phyloP scores from a whole-genome alignment of 179 eudicot species.

The Heliamphora pulchella region DNA sequence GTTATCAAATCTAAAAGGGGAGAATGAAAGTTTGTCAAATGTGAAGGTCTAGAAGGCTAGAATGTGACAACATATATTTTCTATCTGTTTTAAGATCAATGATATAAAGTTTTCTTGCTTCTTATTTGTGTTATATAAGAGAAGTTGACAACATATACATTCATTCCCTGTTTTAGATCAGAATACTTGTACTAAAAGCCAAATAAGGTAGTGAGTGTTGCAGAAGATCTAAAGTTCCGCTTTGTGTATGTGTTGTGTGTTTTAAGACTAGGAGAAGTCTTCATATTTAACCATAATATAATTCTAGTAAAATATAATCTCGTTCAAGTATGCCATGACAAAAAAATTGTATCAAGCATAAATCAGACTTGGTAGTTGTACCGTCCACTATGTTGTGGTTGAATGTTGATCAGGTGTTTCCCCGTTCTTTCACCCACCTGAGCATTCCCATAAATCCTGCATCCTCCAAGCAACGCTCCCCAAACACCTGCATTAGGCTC shows the following conservation, averaged over 20 bases:
- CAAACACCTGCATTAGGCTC: constrained; percentile 34
- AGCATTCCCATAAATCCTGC: constrained; percentile 28
- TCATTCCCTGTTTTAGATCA: background rate
- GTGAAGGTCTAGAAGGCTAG: background rate
- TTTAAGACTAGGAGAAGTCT: background rate
- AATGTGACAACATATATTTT: no score
- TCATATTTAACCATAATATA: background rate
- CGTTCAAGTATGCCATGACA: background rate
- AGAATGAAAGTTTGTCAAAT: constrained; percentile 2
- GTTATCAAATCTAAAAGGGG: background rate
- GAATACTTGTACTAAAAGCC: background rate
- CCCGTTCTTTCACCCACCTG: constrained; percentile 29
- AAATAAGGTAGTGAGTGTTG: background rate
- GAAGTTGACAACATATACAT: background rate
- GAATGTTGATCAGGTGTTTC: constrained; percentile 26
- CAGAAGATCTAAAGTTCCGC: background rate
- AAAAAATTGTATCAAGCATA: background rate
- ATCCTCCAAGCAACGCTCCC: constrained; percentile 42
- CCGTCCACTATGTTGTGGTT: constrained; percentile 36
- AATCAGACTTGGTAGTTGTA: constrained; percentile 6
- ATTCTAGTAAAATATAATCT: background rate
- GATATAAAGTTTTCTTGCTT: background rate
- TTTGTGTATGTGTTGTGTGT: no score
- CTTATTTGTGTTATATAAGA: background rate
- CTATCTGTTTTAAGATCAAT: background rate